Conservation (phyloP, 2,329 filamentous ascomycete genomes). For the Basipetospora chlamydospora region DNA sequence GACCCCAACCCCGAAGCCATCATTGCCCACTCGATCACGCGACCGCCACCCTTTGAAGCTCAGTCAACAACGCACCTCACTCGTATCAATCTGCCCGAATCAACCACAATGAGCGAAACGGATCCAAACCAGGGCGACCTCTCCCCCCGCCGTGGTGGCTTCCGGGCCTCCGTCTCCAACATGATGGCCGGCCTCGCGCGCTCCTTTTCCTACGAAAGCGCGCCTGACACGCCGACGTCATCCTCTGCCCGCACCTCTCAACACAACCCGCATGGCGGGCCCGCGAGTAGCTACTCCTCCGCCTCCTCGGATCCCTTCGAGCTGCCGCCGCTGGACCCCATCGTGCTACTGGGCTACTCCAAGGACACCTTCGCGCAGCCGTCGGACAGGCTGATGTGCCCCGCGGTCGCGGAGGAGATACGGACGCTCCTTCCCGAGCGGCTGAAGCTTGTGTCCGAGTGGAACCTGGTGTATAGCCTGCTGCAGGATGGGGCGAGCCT, state of each 20-base stretch:
- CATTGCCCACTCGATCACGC: too few species aligned
- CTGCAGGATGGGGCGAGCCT: constrained; percentile 86
- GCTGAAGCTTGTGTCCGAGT: constrained; percentile 74
- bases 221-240: constrained; percentile 12
- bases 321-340: constrained; percentile 73
- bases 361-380: constrained; percentile 33
- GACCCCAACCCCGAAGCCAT: too few species aligned
- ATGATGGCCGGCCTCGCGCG: constrained; percentile 52
- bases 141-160: neutral
- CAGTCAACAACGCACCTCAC: too few species aligned
- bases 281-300: constrained; percentile 20
- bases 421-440: constrained; percentile 75
- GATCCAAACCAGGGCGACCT: neutral
- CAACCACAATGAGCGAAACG: too few species aligned
- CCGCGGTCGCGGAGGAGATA: constrained; percentile 79
- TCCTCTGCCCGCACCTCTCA: constrained; percentile 5
- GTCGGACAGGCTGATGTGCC: constrained; percentile 52
- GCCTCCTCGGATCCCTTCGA: constrained; percentile 64
- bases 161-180: constrained; percentile 13
- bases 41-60: too few species aligned
- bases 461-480: constrained; percentile 76
- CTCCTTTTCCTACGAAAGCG: constrained; percentile 41
- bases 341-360: constrained; percentile 54
- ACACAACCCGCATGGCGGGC: neutral
- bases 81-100: too few species aligned